A percentile compares a stretch with the other conserved stretches of the same genome.
phyloP scores from a whole-genome alignment of 345 rosid genomes.

The Schrenkiella parvula region DNA sequence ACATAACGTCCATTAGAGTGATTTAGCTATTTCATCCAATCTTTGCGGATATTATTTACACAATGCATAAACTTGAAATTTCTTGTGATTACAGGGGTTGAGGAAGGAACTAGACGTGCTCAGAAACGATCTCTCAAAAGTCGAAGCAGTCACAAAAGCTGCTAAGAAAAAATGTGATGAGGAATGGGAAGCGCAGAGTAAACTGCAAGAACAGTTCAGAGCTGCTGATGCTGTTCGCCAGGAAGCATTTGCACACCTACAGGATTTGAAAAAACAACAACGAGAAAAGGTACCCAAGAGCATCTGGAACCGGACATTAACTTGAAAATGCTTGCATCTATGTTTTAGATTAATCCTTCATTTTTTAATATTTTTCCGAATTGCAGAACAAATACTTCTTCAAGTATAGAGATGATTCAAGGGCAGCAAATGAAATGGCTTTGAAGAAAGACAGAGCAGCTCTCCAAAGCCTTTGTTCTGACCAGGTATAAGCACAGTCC shows the following conservation, averaged over 20 bases:
- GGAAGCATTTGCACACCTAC: conserved; percentile 56
- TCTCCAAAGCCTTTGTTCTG: conserved; percentile 53
- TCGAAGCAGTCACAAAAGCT: conserved; percentile 53
- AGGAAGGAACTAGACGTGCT: conserved; percentile 66
- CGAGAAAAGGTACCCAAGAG: conserved; percentile 56
- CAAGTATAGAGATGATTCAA: conserved; percentile 59
- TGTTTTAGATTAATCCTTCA: neutral
- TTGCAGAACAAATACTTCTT: conserved; percentile 57
- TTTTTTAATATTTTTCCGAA: neutral
- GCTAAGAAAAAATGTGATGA: conserved; percentile 48
- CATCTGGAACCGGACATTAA: conserved; percentile 15
- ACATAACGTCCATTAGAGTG: neutral
- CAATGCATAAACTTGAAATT: conserved; percentile 1
- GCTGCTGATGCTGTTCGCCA: conserved; percentile 71
- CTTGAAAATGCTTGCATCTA: neutral
- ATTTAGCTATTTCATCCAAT: neutral
- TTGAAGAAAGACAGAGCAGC: conserved; percentile 51
- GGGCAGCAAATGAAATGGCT: conserved; percentile 53
- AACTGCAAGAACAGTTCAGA: conserved; percentile 43
- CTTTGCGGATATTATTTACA: conserved; percentile 7
- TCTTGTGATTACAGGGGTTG: conserved; percentile 43
- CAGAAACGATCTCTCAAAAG: conserved; percentile 49
- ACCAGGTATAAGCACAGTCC: conserved; percentile 48
- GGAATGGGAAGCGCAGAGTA: conserved; percentile 41
- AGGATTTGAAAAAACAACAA: conserved; percentile 48